These are phyloP conservation scores for Suhomyces kunorum DNA, from an alignment of 1,139 yeast genomes.

Conservation along the genomic window DNA sequence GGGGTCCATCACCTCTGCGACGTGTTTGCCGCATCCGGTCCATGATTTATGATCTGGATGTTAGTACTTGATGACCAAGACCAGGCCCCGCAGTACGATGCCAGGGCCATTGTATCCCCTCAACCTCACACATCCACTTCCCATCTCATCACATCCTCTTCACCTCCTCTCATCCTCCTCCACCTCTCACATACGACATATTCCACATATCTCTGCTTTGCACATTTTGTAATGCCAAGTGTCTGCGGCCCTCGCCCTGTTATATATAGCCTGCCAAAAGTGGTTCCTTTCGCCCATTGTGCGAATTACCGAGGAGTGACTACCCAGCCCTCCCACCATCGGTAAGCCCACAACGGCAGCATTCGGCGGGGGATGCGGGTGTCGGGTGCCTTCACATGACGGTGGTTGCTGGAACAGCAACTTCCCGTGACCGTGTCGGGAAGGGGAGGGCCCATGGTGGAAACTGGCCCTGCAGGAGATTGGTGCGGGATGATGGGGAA, in stretches of 20 bases:
- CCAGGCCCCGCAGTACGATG: too few species aligned
- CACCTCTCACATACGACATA: conserved; percentile 32
- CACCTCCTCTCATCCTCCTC: background rate
- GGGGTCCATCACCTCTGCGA: conserved; percentile 36
- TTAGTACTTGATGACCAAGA: too few species aligned
- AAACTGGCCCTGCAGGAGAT: too few species aligned
- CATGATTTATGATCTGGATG: conserved; percentile 36
- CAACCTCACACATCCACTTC: conserved; percentile 10
- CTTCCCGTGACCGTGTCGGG: too few species aligned
- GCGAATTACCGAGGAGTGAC: conserved; percentile 9
- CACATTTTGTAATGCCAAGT: conserved; percentile 27
- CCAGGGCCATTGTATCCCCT: too few species aligned
- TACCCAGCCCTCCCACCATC: conserved; percentile 7
- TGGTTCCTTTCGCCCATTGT: conserved; percentile 7
- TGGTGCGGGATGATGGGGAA: too few species aligned
- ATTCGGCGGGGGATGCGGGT: conserved; percentile 7
- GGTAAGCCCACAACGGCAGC: conserved; percentile 2
- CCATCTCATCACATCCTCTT: conserved; percentile 11
- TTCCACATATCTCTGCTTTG: conserved; percentile 37
- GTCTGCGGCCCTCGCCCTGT: background rate
- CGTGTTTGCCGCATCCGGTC: conserved; percentile 46
- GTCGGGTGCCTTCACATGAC: conserved; percentile 7
- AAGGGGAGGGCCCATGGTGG: too few species aligned
- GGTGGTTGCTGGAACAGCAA: conserved; percentile 4
- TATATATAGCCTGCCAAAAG: background rate